Evolutionary conservation across 345 rosid genomes (phyloP), one percentile per base, ranked within the genome.

Genomic region (Heritiera littoralis): DNA sequence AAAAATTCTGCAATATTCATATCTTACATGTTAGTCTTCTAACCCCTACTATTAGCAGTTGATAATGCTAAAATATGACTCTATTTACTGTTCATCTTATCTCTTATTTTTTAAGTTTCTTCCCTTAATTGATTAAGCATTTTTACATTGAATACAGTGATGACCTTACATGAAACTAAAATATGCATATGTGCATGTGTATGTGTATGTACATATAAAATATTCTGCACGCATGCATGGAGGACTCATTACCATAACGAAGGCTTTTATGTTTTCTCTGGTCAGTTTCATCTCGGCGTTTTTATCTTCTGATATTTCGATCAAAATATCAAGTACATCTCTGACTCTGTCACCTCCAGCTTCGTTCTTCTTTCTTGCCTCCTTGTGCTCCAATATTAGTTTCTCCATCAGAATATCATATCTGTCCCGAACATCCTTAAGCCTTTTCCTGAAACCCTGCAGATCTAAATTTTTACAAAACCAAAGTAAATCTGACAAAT

Each of bases 231-330:
- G 9, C 7, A 61, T 9, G 10, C 20, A 66, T 72, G 41, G 59
- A 59, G 8, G 58, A 58, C 20, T 49, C 5, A 35, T 85, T 88
- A 94, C 98, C 94, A 90, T 86, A 69, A 92, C 80, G 83, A 94
- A 90, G 74, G 90, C 97, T 79, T 94, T 91, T 10, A 91, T 83
- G 77, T 94, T 91, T 77, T 88, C 92, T 86, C 90, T 88, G 69
- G 89, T 90, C 74, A 94, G 72, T 69, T 83, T 88, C 52, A 81
- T 87, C 86, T 89, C 95, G 7, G 90, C 81, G 46, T 81, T 85
- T 77, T 90, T 85, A 78, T 94, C 94, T 86, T 90, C 92, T 49
- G 87, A 86, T 69, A 91, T 85, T 40, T 90, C 90, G 3, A 94
- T 83, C 83, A 94, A 81, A 76, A 91, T 79, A 76, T 91, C 94